phyloP scores from a whole-genome alignment of 1,284 basidiomycete species.

The Spongiforma sp. region DNA sequence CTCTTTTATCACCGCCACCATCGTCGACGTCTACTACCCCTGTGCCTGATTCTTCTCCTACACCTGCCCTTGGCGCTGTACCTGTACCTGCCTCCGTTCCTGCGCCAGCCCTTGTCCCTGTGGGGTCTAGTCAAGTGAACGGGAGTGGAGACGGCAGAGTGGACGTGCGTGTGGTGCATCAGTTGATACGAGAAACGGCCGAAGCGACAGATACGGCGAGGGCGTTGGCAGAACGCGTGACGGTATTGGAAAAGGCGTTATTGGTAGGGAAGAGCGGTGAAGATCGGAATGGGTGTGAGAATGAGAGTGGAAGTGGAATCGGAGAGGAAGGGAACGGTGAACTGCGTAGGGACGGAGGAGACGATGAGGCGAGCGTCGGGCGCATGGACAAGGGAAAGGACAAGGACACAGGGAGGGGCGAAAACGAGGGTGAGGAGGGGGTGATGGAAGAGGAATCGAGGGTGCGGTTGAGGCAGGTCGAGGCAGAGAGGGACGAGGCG shows the following conservation, averaged over 20 bases:
- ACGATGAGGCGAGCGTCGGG: neutral
- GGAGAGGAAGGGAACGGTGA: neutral
- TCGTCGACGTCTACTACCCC: too few species aligned
- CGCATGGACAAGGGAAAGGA: neutral
- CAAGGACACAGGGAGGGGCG: neutral
- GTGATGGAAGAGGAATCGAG: conserved; percentile 12
- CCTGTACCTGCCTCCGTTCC: too few species aligned
- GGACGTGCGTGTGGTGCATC: conserved; percentile 15
- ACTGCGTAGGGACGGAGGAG: neutral
- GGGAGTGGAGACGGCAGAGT: conserved; percentile 1
- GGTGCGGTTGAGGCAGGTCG: conserved; percentile 18
- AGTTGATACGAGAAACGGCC: conserved; percentile 20
- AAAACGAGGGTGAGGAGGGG: neutral
- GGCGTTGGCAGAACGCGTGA: conserved; percentile 30
- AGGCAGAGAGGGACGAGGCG: conserved; percentile 29
- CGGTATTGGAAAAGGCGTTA: conserved; percentile 26
- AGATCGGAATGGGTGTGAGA: neutral
- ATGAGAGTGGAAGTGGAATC: neutral
- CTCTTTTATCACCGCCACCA: conserved; percentile 13
- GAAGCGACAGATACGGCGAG: conserved; percentile 18
- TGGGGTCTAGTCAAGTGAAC: too few species aligned
- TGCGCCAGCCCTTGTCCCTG: too few species aligned
- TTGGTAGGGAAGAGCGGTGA: conserved; percentile 2
- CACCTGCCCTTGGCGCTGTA: too few species aligned
- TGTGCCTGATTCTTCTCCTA: too few species aligned